Evolutionary conservation across 805 yeast genomes (phyloP).

Genomic region (Candida verbasci): DNA sequence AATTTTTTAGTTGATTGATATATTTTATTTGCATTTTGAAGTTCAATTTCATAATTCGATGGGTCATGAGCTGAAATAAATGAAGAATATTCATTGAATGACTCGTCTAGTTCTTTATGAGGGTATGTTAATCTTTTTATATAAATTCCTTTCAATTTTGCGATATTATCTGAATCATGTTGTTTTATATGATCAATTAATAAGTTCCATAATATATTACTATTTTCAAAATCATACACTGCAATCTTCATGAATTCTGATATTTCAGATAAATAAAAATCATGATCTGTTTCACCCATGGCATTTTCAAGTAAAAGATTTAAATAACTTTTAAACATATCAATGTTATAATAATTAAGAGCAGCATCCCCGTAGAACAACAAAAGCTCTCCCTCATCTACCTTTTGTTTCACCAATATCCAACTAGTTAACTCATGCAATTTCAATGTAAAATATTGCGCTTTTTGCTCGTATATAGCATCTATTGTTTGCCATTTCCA

Average conservation of each 20-base stretch:
- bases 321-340: too few species aligned
- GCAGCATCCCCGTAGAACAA: too few species aligned
- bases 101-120: constrained; percentile 35
- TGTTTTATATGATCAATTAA: constrained; percentile 8
- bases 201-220: constrained; percentile 18
- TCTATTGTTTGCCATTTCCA: constrained; percentile 6
- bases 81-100: constrained; percentile 35
- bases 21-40: constrained; percentile 32
- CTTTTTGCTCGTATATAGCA: constrained; percentile 10
- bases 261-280: constrained; percentile 7
- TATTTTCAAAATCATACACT: constrained; percentile 20
- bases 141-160: constrained; percentile 15
- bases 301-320: too few species aligned
- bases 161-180: constrained; percentile 8
- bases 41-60: constrained; percentile 26
- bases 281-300: constrained; percentile 6
- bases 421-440: constrained; percentile 12
- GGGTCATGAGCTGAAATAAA: constrained; percentile 31
- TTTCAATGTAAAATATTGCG: constrained; percentile 9
- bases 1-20: constrained; percentile 24
- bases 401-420: too few species aligned
- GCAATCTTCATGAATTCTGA: constrained; percentile 18
- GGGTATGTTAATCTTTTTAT: constrained; percentile 34
- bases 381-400: too few species aligned
- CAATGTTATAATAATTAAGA: too few species aligned